Base-by-base conservation (phyloP, 2,329 filamentous ascomycete species). In the Cadophora sp. region DNA sequence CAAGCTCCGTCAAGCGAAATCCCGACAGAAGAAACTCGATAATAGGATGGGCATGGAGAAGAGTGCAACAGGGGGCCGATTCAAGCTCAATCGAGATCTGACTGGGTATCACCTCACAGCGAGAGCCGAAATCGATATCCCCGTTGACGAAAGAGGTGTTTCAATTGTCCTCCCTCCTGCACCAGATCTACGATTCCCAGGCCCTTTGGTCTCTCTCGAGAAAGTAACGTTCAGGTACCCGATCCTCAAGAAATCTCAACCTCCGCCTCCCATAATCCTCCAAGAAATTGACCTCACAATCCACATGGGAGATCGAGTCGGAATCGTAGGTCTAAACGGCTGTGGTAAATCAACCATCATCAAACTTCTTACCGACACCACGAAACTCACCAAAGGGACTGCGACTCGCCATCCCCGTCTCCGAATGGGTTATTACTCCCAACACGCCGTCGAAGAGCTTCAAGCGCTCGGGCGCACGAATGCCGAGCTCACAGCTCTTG, bases 1-100 rank as follows among this genome's bases (percentile, higher is more conserved):
- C 76, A 94, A 94, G 76, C 83, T 96, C 2, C 88, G 91, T n/a
- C 91, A 94, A 81, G 93, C 92, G 4, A 94, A 94, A 70, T 92
- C 90, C 4, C 84, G 92, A 0, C 91, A 94, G 80, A 95, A 94
- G 82, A 94, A 93, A 76, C 83, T 96, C 0, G 92, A 96, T 65
- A 90, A 96, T 64, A 84, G 92, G 6, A 91, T 89, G 87, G 93
- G 93, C 0, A 78, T 96, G 73, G 85, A 94, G 74, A 89, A 93
- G 48, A 91, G 82, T 70, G 86, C 88, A 7, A 89, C 85, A 61
- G 93, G 93, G 1, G 87, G 87, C 5, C 83, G 91, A 1, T 96
- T 96, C 83, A 95, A 95, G 79, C 83, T 96, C 41, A 96, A 92
- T 74, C 83, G 91, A 14, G 93, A 96, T 73, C 79, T 90, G 1